Conservation (phyloP, 2,329 filamentous ascomycete genomes). For the Aspergillus sp. region DNA sequence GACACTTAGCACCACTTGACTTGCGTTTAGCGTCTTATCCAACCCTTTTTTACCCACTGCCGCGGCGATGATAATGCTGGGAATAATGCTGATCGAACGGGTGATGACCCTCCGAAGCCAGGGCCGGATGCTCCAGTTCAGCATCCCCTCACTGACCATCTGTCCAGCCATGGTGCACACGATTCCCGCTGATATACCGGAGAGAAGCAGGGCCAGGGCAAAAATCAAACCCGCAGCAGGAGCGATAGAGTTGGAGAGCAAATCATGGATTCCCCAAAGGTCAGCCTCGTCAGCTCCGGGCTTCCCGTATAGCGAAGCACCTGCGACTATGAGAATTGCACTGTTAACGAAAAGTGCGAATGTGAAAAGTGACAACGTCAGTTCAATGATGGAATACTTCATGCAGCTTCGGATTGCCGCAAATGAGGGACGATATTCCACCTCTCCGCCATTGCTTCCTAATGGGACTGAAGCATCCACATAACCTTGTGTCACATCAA, state of each 20-base stretch:
- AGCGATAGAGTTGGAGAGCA: constrained; percentile 63
- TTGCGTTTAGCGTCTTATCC: constrained; percentile 64
- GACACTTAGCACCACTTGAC: constrained; percentile 70
- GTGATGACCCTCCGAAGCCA: constrained; percentile 76
- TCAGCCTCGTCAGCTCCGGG: constrained; percentile 60
- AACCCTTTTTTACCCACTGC: constrained; percentile 67
- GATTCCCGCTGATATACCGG: constrained; percentile 73
- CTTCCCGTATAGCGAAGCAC: constrained; percentile 63
- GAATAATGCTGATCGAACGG: constrained; percentile 71
- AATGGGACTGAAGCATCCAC: constrained; percentile 22
- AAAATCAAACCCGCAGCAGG: constrained; percentile 77
- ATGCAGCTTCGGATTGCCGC: constrained; percentile 67
- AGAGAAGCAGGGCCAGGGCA: constrained; percentile 70
- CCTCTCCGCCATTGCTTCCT: constrained; percentile 40
- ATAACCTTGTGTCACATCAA: constrained; percentile 38
- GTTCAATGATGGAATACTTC: constrained; percentile 65
- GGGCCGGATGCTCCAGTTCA: constrained; percentile 66
- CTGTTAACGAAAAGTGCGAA: constrained; percentile 82
- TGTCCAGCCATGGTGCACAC: constrained; percentile 86
- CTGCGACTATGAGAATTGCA: constrained; percentile 74
- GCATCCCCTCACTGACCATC: constrained; percentile 78
- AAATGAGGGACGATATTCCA: constrained; percentile 63
- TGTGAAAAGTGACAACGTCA: constrained; percentile 67
- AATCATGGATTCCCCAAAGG: constrained; percentile 72
- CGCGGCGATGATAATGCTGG: constrained; percentile 74